These are phyloP conservation scores for Leccinum variicolor DNA, from an alignment of 768 basidiomycete genomes.

Conservation along the genomic window DNA sequence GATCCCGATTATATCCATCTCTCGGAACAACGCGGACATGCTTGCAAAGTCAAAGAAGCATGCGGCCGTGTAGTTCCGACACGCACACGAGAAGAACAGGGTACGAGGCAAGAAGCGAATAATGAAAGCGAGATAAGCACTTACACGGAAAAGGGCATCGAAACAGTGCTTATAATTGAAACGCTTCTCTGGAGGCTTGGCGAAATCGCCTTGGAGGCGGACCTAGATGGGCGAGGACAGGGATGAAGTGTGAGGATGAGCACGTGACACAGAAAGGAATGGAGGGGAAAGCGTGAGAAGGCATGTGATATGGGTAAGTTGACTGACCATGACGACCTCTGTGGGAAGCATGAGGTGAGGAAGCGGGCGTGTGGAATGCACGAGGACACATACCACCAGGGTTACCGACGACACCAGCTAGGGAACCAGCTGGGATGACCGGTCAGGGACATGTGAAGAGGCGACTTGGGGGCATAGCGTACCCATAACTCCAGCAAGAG, in stretches of 20 bases:
- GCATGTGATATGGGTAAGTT: conserved; percentile 14
- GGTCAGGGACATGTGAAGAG: background rate
- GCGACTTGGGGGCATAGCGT: conserved; percentile 26
- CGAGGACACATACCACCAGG: conserved; percentile 62
- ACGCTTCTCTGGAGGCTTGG: conserved; percentile 82
- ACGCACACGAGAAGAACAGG: background rate
- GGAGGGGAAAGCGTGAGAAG: conserved; percentile 4
- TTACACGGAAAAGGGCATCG: conserved; percentile 80
- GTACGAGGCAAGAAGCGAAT: background rate
- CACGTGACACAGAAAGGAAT: conserved; percentile 15
- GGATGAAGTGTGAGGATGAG: conserved; percentile 1
- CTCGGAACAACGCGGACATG: conserved; percentile 6
- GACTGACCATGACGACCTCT: conserved; percentile 70
- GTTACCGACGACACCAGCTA: conserved; percentile 87
- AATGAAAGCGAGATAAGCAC: conserved; percentile 29
- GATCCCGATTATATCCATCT: background rate
- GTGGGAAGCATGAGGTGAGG: conserved; percentile 1
- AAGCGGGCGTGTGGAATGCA: background rate
- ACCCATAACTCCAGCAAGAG: conserved; percentile 84
- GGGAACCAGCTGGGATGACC: conserved; percentile 59
- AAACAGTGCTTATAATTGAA: conserved; percentile 90
- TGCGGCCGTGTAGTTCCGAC: background rate
- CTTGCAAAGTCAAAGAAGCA: background rate
- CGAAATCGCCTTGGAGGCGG: conserved; percentile 87
- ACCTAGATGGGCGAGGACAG: conserved; percentile 36